Evolutionary conservation across 176 grass and related monocot genomes (phyloP).

Genomic region (Guadua angustifolia): DNA sequence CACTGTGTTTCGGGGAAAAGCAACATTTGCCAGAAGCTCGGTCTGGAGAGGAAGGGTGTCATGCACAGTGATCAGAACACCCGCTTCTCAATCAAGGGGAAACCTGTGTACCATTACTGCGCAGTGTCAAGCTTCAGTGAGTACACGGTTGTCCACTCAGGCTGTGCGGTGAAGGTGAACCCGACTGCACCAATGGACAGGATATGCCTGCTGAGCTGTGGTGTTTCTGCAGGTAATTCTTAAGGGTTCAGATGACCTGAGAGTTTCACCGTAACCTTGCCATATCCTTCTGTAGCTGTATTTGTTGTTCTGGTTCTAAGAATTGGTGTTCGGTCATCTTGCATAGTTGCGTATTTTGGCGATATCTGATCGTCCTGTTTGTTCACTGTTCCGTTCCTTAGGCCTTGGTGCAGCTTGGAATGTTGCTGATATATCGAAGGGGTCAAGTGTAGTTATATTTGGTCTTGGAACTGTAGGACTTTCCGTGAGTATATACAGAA

Average conservation of each 20-base stretch:
- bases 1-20: constrained; percentile 83
- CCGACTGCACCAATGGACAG: constrained; percentile 70
- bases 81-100: constrained; percentile 70
- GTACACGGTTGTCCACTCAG: constrained; percentile 83
- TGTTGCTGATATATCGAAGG: constrained; percentile 76
- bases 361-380: constrained; percentile 11
- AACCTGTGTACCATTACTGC: constrained; percentile 76
- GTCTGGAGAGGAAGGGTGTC: constrained; percentile 81
- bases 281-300: not conserved
- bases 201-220: constrained; percentile 87
- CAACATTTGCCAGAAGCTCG: constrained; percentile 96
- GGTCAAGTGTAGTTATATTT: constrained; percentile 91
- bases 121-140: constrained; percentile 98
- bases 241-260: constrained; percentile 5
- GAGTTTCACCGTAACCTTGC: not conserved
- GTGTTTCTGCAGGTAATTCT: constrained; percentile 76
- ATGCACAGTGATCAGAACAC: constrained; percentile 94
- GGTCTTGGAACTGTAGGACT: constrained; percentile 92
- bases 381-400: constrained; percentile 38
- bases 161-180: constrained; percentile 79
- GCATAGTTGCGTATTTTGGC: not conserved
- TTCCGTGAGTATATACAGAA: constrained; percentile 69
- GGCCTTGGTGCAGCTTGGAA: constrained; percentile 96
- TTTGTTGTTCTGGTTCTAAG: not conserved
- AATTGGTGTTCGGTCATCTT: not conserved